Evolutionary conservation across 2,329 filamentous ascomycete species (phyloP), one percentile per base, ranked within the genome.

Genomic region (Fusarium sp.): DNA sequence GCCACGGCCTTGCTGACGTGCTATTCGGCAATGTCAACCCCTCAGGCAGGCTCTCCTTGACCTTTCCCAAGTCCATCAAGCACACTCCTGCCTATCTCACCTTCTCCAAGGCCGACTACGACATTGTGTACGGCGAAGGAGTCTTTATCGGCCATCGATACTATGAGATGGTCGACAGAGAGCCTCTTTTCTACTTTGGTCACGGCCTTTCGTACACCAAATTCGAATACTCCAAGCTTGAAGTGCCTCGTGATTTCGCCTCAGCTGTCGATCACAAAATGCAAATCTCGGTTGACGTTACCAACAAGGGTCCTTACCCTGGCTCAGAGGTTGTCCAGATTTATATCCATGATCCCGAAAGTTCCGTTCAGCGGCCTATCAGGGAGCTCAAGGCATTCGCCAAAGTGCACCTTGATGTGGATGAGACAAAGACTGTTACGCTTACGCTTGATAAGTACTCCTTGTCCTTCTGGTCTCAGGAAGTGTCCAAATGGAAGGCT

Each of bases 121-220:
- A 90, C 57, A 90, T 91, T 1, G 82, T 93, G 0, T 95, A 94
- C 75, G 92, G 91, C 20, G 93, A 95, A 80, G 92, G 92, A 61
- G 86, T 95, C 38, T 94, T 92, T 78, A 87, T 95, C 16, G 93
- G 93, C 0, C 94, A 95, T 81, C 85, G 91, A 20, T 93, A 89
- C 82, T 94, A 93, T 77, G 92, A 94, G 42, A 63, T 71, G 73
- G 50, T 74, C 29, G 64, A 75, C 10, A 58, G 85, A 88, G 58
- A 76, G 2, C 87, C 90, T 0, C 85, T 91, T 0, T 94, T 93
- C 81, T 86, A 90, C 47, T 94, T 94, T 75, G 92, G 92, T 0
- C 91, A 93, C 77, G 92, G 92, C 2, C 85, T 94, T 2, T 92
- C 91, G 0, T 94, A 94, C 80, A 93, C 92, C 0, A 88, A 83